Conservation (phyloP, 1,139 yeast species). For the Diutina sp. region DNA sequence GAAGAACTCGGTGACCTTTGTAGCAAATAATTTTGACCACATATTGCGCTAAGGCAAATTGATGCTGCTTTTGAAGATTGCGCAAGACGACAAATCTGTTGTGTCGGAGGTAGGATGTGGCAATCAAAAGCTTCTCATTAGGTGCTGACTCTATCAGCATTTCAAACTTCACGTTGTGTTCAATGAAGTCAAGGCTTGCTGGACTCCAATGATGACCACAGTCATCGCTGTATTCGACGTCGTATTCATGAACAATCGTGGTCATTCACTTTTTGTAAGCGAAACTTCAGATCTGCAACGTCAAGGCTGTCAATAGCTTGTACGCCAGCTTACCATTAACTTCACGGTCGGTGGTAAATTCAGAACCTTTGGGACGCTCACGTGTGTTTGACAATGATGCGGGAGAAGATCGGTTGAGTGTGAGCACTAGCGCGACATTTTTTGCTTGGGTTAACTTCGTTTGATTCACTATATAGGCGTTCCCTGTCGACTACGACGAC, state of each 20-base stretch:
- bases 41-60: neutral
- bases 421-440: neutral
- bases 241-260: neutral
- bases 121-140: neutral
- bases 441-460: neutral
- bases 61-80: neutral
- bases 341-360: too few relatives aligned
- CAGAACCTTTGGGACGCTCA: too few relatives aligned
- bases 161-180: neutral
- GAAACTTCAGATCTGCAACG: neutral
- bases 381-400: neutral
- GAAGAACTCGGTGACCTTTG: neutral
- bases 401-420: neutral
- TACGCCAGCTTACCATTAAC: neutral
- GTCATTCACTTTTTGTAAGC: neutral
- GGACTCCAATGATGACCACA: neutral
- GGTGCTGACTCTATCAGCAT: neutral
- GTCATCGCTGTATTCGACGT: neutral
- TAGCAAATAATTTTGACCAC: neutral
- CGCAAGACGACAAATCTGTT: neutral
- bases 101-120: neutral
- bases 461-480: neutral
- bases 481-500: neutral
- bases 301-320: neutral
- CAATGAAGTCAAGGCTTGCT: neutral